Conservation (phyloP, 2,329 filamentous ascomycete genomes). For the Aspergillus sp. region DNA sequence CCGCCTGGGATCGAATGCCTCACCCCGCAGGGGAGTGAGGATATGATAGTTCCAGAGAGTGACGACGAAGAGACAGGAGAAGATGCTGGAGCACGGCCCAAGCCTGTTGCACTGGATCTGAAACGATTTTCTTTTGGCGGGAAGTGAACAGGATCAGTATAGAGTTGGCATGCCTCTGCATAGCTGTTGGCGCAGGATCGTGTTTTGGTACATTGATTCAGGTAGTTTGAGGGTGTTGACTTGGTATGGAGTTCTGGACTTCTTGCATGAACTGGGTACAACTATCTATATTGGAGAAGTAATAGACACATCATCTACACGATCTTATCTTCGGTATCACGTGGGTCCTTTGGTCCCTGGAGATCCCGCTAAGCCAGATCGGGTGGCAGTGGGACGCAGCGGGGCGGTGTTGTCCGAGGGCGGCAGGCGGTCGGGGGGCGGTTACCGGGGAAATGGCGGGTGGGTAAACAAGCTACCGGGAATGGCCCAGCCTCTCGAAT, state of each 20-base stretch:
- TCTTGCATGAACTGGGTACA: background rate
- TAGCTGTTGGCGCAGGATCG: background rate
- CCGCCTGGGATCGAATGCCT: background rate
- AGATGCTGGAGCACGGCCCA: constrained; percentile 5
- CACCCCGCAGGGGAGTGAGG: constrained; percentile 48
- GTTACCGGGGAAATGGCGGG: constrained; percentile 36
- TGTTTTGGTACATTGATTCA: background rate
- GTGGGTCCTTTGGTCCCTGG: background rate
- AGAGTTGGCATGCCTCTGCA: background rate
- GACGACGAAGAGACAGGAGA: constrained; percentile 41
- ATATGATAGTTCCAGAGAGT: constrained; percentile 51
- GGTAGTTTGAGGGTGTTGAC: background rate
- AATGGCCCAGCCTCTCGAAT: constrained; percentile 43
- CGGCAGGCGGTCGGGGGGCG: constrained; percentile 27
- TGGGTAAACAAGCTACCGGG: constrained; percentile 38
- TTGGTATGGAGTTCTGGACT: background rate
- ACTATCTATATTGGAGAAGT: too few relatives aligned
- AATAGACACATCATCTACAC: too few relatives aligned
- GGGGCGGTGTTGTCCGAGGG: background rate
- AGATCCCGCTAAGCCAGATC: background rate
- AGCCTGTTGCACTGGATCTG: constrained; percentile 29
- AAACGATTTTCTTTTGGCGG: constrained; percentile 36
- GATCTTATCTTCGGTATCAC: background rate
- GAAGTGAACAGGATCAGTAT: background rate
- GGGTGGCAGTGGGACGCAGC: background rate